These are phyloP conservation scores for Apiospora phragmitis DNA, from an alignment of 2,329 filamentous ascomycete species.

Conservation along the genomic window DNA sequence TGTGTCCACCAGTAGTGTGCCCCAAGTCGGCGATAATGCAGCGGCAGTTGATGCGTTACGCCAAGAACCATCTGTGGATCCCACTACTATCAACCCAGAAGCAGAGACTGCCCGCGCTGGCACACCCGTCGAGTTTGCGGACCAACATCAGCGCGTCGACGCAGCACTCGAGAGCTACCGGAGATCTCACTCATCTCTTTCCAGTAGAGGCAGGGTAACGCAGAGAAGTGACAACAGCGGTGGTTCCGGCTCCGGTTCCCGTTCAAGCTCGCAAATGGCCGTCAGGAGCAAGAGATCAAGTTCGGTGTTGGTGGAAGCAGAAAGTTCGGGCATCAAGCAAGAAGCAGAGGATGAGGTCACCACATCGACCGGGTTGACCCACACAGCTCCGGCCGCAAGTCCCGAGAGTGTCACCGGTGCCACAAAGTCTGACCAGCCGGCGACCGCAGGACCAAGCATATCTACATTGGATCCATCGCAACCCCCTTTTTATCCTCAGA, in stretches of 20 bases:
- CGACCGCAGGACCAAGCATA: not conserved
- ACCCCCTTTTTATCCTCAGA: not conserved
- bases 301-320: not conserved
- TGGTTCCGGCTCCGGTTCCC: not conserved
- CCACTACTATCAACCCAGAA: not conserved
- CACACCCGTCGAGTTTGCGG: not conserved
- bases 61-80: not conserved
- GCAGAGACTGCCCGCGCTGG: not conserved
- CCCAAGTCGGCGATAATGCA: too few species aligned
- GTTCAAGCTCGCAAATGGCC: not conserved
- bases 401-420: too few species aligned
- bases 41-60: too few species aligned
- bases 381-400: too few species aligned
- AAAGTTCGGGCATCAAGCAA: not conserved
- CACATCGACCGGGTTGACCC: not conserved
- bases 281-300: not conserved
- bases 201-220: not conserved
- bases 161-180: not conserved
- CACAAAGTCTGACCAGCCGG: not conserved
- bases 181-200: not conserved
- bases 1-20: too few species aligned
- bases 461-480: not conserved
- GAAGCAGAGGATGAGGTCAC: too few species aligned
- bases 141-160: not conserved
- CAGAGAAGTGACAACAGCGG: not conserved